Evolutionary conservation across 78 protist species (phyloP), one percentile per base, ranked within the genome.

Genomic region (Tieghemostelium lacteum): DNA sequence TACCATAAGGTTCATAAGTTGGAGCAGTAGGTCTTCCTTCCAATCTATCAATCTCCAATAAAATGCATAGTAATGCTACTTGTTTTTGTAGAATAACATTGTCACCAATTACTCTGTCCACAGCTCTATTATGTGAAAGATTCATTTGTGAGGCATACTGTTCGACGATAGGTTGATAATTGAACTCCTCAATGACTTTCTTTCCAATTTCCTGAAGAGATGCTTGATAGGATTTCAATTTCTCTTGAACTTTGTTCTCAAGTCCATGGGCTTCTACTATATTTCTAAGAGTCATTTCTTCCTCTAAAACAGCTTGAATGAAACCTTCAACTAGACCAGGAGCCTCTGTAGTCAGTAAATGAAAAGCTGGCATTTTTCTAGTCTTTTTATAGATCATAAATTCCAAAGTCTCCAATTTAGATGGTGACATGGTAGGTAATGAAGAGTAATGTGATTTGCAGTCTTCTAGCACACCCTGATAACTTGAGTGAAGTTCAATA

Each of bases 251-350:
- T 29, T 66, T 2, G 3, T n/a, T 22, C 20, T 14, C 24, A 6
- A 69, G 33, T 24, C 66, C n/a, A 67, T 55, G 28, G 66, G 64
- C 50, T 40, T 80, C 70, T 29, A 80, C 39, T 17, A 80, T 67
- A 57, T 80, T 80, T 19, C 28, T 55, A 8, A 80, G 31, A 49
- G 66, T 29, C 93, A 87, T 87, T 39, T 87, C 88, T 36, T 87
- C 93, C 29, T 87, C 93, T 17, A 87, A 60, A 22, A 87, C 87
- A 7, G 93, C 86, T 75, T 87, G 93, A 24, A 87, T 71, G 16
- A 87, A 87, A 26, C 83, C 75, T 57, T 87, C 93, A 37, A 74
- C 75, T 28, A 87, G 26, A n/a, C 93, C 93, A 16, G 93, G 86
- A 22, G 93, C 93, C n/a, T 87, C 93, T 8, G 93, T 87, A 0